phyloP scores from a whole-genome alignment of 306 rosid species.

The Sphenostylis stenocarpa region DNA sequence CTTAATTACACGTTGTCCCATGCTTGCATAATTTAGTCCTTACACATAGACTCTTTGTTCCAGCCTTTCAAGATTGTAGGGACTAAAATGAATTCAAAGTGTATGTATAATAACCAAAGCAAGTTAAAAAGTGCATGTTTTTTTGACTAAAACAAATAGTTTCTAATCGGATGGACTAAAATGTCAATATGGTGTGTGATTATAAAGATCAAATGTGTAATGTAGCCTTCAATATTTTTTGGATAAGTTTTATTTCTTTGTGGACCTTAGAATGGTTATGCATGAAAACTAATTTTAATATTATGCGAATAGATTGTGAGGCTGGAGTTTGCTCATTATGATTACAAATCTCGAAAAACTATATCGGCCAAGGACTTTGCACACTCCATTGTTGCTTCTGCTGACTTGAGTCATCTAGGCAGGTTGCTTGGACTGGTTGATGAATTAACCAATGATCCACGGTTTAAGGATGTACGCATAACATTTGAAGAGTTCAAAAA shows the following conservation, averaged over 20 bases:
- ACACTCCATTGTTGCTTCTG: slow-evolving; percentile 10
- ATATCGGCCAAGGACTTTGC: slow-evolving; percentile 6
- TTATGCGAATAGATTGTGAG: background rate
- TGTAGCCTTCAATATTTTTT: background rate
- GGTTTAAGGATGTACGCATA: slow-evolving; percentile 3
- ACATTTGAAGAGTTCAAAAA: slow-evolving; percentile 12
- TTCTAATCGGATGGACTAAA: background rate
- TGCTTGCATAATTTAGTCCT: background rate
- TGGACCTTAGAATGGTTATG: background rate
- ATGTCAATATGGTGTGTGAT: background rate
- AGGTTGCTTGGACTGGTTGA: background rate
- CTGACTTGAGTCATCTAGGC: slow-evolving; percentile 12
- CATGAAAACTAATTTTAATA: background rate
- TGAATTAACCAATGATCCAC: background rate
- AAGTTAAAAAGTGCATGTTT: background rate
- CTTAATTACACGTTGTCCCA: background rate
- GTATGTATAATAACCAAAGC: background rate
- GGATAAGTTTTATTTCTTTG: background rate
- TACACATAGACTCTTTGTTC: no score
- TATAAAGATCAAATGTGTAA: background rate
- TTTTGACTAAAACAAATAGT: background rate
- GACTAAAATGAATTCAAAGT: background rate
- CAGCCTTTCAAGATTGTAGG: background rate
- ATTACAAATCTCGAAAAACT: background rate
- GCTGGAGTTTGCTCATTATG: slow-evolving; percentile 14